These are phyloP conservation scores for Carex scoparia DNA, from an alignment of 176 grass and related monocot genomes.

Conservation along the genomic window DNA sequence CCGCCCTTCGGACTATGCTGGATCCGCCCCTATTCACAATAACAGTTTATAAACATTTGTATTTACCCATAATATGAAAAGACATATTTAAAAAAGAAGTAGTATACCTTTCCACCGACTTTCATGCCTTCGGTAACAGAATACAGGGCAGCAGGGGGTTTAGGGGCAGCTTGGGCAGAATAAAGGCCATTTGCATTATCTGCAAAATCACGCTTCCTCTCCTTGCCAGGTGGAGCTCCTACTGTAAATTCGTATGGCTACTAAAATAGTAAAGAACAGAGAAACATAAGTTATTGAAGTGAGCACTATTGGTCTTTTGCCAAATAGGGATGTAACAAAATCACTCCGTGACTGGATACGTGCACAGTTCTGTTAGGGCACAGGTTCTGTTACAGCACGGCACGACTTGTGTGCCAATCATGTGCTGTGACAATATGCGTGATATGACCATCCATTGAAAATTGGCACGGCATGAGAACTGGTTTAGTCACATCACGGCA, in stretches of 20 bases:
- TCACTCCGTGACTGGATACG: too few relatives aligned
- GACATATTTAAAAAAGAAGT: not conserved
- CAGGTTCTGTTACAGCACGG: too few relatives aligned
- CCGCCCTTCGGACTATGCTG: too few relatives aligned
- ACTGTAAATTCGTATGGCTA: slow-evolving; percentile 98
- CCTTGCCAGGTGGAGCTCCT: slow-evolving; percentile 72
- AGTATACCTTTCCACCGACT: slow-evolving; percentile 77
- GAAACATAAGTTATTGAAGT: not conserved
- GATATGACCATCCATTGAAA: too few relatives aligned
- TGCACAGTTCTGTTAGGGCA: too few relatives aligned
- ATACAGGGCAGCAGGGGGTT: slow-evolving; percentile 74
- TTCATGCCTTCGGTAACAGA: slow-evolving; percentile 89
- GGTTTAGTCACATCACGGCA: too few relatives aligned
- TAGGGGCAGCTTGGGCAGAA: slow-evolving; percentile 79
- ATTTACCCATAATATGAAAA: slow-evolving; percentile 2
- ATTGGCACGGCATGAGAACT: too few relatives aligned
- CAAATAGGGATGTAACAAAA: too few relatives aligned
- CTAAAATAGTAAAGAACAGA: slow-evolving; percentile 42
- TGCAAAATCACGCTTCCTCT: slow-evolving; percentile 78
- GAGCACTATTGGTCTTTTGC: too few relatives aligned
- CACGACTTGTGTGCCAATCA: too few relatives aligned
- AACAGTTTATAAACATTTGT: not conserved
- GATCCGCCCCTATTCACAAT: not conserved
- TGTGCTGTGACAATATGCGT: too few relatives aligned
- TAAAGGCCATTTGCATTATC: slow-evolving; percentile 80